These are phyloP conservation scores for Leccinum insigne DNA, from an alignment of 1,284 basidiomycete species.

Conservation along the genomic window DNA sequence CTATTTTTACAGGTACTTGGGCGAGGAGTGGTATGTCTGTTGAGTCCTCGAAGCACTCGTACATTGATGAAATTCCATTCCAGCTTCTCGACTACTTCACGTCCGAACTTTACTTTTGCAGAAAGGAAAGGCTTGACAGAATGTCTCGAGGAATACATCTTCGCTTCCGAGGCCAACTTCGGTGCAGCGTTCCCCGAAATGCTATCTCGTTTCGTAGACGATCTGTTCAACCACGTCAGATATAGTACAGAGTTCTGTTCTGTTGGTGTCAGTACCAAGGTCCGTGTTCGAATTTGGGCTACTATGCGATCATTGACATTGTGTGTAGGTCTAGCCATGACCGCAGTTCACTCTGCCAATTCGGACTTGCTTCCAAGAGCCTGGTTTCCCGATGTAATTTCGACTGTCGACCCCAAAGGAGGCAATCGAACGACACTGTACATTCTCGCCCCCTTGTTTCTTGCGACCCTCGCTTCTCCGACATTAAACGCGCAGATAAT, in stretches of 20 bases:
- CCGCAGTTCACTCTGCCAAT: slow-evolving; percentile 38
- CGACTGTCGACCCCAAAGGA: slow-evolving; percentile 15
- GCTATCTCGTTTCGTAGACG: slow-evolving; percentile 34
- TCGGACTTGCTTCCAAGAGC: slow-evolving; percentile 16
- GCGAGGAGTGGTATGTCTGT: slow-evolving; percentile 29
- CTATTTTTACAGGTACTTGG: slow-evolving; percentile 28
- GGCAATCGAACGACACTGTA: slow-evolving; percentile 40
- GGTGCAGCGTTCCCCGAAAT: slow-evolving; percentile 25
- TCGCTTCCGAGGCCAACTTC: slow-evolving; percentile 28
- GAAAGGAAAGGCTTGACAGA: slow-evolving; percentile 19
- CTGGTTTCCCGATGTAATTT: slow-evolving; percentile 23
- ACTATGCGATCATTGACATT: neutral
- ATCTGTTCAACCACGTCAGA: slow-evolving; percentile 39
- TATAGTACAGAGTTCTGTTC: slow-evolving; percentile 37
- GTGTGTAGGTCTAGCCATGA: slow-evolving; percentile 44
- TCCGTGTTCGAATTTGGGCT: slow-evolving; percentile 10
- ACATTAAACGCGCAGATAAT: slow-evolving; percentile 17
- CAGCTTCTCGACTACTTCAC: slow-evolving; percentile 37
- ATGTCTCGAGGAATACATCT: no score
- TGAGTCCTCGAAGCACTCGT: neutral
- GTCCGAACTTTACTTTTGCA: slow-evolving; percentile 20
- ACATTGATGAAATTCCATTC: slow-evolving; percentile 2
- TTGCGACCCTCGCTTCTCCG: slow-evolving; percentile 40
- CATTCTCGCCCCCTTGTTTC: slow-evolving; percentile 44
- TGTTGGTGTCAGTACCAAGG: slow-evolving; percentile 35